These are phyloP conservation scores for Oryza australiensis DNA, from an alignment of 176 grass and related monocot genomes.

Conservation along the genomic window DNA sequence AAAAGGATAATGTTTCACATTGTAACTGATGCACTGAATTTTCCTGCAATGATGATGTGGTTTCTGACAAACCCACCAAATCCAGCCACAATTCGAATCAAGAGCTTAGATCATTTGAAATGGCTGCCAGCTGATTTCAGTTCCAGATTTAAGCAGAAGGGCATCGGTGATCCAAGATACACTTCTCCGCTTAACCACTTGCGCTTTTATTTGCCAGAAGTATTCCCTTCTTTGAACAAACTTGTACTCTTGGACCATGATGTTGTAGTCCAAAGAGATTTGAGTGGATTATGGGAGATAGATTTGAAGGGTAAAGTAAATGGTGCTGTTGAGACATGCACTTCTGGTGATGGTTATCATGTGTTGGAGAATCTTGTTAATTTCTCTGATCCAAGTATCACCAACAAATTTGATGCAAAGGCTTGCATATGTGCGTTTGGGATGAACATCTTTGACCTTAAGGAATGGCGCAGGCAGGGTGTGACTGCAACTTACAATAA, in stretches of 20 bases:
- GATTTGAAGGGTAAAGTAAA: constrained; percentile 74
- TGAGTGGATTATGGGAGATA: constrained; percentile 59
- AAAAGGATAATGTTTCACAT: constrained; percentile 82
- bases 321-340: constrained; percentile 63
- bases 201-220: constrained; percentile 87
- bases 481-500: constrained; percentile 55
- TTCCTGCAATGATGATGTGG: constrained; percentile 91
- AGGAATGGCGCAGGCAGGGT: constrained; percentile 64
- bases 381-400: constrained; percentile 61
- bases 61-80: constrained; percentile 70
- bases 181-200: constrained; percentile 79
- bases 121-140: constrained; percentile 58
- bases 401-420: constrained; percentile 55
- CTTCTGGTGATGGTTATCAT: constrained; percentile 31
- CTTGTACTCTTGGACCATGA: constrained; percentile 92
- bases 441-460: constrained; percentile 85
- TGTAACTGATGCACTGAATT: constrained; percentile 77
- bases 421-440: constrained; percentile 75
- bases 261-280: constrained; percentile 75
- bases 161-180: constrained; percentile 59
- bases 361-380: constrained; percentile 66
- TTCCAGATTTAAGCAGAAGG: constrained; percentile 59
- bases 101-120: constrained; percentile 65
- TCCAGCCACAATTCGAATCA: constrained; percentile 55
- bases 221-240: constrained; percentile 79